Conservation (phyloP, 2,329 filamentous ascomycete genomes). For the Cladosporium sp. region DNA sequence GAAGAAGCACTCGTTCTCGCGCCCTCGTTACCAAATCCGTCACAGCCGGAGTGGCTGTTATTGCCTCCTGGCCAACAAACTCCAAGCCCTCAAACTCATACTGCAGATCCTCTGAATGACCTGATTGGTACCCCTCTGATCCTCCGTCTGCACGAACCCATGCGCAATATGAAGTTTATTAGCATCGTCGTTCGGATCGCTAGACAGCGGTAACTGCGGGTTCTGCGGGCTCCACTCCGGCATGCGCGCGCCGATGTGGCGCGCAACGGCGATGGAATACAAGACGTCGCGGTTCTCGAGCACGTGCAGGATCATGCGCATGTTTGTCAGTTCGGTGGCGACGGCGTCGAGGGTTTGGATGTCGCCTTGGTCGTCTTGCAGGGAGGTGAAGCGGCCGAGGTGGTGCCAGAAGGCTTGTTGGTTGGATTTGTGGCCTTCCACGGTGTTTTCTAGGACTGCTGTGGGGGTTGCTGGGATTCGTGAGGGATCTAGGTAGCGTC, state of each 20-base stretch:
- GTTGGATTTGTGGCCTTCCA: slow-evolving; percentile 41
- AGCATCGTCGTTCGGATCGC: slow-evolving; percentile 35
- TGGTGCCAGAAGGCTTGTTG: slow-evolving; percentile 65
- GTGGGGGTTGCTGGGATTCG: slow-evolving; percentile 44
- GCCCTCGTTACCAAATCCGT: no score
- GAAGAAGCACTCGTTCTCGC: no score
- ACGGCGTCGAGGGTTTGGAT: slow-evolving; percentile 51
- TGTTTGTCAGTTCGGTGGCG: slow-evolving; percentile 49
- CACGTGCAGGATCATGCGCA: slow-evolving; percentile 69
- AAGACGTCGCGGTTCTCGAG: slow-evolving; percentile 85
- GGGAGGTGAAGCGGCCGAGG: slow-evolving; percentile 66
- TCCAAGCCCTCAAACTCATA: slow-evolving; percentile 45
- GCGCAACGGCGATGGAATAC: slow-evolving; percentile 78
- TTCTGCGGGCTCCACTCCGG: slow-evolving; percentile 36
- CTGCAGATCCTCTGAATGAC: slow-evolving; percentile 46
- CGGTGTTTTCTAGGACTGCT: slow-evolving; percentile 27
- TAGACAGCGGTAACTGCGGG: slow-evolving; percentile 19
- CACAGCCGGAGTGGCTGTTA: background rate
- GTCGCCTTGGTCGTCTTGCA: slow-evolving; percentile 56
- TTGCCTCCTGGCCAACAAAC: background rate
- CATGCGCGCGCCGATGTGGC: slow-evolving; percentile 63
- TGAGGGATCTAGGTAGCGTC: slow-evolving; percentile 63
- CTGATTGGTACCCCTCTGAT: slow-evolving; percentile 41
- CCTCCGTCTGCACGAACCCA: slow-evolving; percentile 44
- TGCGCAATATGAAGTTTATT: slow-evolving; percentile 46